A percentile compares a stretch with the other conserved stretches of the same genome.
These are phyloP conservation scores for Phoenix dactylifera DNA, from an alignment of 176 grass and related monocot genomes.

Conservation along the genomic window DNA sequence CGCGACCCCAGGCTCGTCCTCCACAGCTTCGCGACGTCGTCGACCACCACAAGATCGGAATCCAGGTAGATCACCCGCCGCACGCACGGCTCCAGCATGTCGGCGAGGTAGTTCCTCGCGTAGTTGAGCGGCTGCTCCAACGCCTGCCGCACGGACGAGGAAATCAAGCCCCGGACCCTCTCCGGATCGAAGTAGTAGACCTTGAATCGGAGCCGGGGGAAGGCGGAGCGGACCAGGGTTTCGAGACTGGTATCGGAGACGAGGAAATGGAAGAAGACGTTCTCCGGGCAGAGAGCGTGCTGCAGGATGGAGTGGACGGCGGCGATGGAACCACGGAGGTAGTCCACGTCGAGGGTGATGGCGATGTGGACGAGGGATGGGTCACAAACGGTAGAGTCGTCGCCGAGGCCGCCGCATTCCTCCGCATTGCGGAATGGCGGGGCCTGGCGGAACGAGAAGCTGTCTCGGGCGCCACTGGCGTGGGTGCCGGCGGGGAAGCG, in stretches of 20 bases:
- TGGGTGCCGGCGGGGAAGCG: constrained; percentile 47
- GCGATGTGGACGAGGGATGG: constrained; percentile 77
- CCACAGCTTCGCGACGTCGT: constrained; percentile 93
- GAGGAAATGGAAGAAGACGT: constrained; percentile 92
- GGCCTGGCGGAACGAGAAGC: constrained; percentile 59
- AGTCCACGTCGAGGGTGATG: constrained; percentile 82
- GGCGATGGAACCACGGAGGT: constrained; percentile 67
- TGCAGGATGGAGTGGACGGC: constrained; percentile 77
- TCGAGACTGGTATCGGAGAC: constrained; percentile 60
- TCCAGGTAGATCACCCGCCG: constrained; percentile 79
- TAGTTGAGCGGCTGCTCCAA: constrained; percentile 91
- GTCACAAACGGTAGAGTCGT: constrained; percentile 37
- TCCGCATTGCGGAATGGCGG: constrained; percentile 68
- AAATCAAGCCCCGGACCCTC: constrained; percentile 69
- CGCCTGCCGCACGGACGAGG: constrained; percentile 77
- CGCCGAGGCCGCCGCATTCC: constrained; percentile 25
- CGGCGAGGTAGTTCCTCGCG: constrained; percentile 75
- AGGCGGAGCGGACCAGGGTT: constrained; percentile 61
- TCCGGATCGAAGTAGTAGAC: constrained; percentile 76
- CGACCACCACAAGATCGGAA: constrained; percentile 83
- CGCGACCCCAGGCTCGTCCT: constrained; percentile 54
- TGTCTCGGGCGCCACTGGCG: constrained; percentile 2
- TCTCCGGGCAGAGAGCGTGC: constrained; percentile 70
- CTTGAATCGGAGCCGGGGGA: constrained; percentile 75
- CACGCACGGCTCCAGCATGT: constrained; percentile 72